Base-by-base conservation (phyloP, 768 basidiomycete species). In the Infundibulicybe gibba region DNA sequence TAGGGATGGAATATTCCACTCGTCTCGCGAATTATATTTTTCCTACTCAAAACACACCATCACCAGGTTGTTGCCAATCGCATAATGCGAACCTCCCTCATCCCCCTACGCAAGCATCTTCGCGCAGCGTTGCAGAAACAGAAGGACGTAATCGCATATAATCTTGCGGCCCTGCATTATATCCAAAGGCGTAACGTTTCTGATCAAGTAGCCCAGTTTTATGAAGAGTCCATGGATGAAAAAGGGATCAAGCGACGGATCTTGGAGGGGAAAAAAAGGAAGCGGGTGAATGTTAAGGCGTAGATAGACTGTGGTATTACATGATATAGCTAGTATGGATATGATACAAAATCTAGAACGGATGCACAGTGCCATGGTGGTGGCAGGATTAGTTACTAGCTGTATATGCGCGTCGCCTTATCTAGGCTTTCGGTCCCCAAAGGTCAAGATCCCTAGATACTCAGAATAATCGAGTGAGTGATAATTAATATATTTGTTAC, bases 11-110 rank as follows among this genome's bases (percentile, higher is more conserved):
- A 92, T 62, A 85, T 94, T 48, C 69, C 83, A 6, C 78, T 99
- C 1, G 83, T 88, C 2, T 95, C 94, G 9, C 84, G 91, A 33
- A 84, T 98, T 43, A 78, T 95, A 30, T 93, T 93, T 65, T 97
- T 97, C 76, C 76, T 98, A 20, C 77, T 99, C 50, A 90, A 86
- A 56, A 91, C 87, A 0, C 93, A 98, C 61, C 90, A 97, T 61
- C 87, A 91, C 58, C 97, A 98, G 64, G 90, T 99, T 53, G 90
- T 95, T 19, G 80, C 93, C 6, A 97, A 93, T 60, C 86, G 93
- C 25, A 76, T 88, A 44, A 91, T 99, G 85, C 85, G 95, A 21
- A 89, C 87, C 4, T 81, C 86, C 0, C 74, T 98, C 41, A 83
- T 97, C 20, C 82, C 86, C 6, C 75, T 98, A 43, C 81, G 94